Conservation (phyloP, 2,329 filamentous ascomycete genomes). For the Diaporthe sp. region DNA sequence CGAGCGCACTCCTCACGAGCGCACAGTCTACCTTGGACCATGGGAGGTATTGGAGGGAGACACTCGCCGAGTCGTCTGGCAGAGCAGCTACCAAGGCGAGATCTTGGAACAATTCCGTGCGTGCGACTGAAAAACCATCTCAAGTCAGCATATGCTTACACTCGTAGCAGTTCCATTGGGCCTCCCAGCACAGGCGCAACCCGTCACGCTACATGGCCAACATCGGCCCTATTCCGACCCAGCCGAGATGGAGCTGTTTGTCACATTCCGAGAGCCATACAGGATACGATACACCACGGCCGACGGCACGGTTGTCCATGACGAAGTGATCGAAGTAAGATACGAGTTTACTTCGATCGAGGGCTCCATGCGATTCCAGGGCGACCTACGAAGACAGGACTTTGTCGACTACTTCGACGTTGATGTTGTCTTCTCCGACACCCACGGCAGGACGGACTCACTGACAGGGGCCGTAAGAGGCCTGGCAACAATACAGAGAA, state of each 20-base stretch:
- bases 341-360: constrained; percentile 66
- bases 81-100: constrained; percentile 66
- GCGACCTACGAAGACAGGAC: constrained; percentile 62
- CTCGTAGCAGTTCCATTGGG: constrained; percentile 59
- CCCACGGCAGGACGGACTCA: constrained; percentile 61
- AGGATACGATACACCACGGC: constrained; percentile 62
- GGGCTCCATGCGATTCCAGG: constrained; percentile 62
- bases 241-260: constrained; percentile 62
- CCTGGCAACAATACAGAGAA: constrained; percentile 64
- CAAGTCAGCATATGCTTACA: constrained; percentile 37
- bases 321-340: constrained; percentile 61
- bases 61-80: constrained; percentile 65
- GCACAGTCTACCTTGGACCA: constrained; percentile 65
- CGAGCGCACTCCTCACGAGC: constrained; percentile 62
- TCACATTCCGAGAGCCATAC: constrained; percentile 63
- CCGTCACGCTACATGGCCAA: constrained; percentile 63
- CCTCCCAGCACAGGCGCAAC: constrained; percentile 59
- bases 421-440: constrained; percentile 66
- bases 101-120: constrained; percentile 65
- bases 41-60: constrained; percentile 65
- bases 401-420: constrained; percentile 66
- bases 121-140: constrained; percentile 41
- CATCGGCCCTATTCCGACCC: constrained; percentile 65
- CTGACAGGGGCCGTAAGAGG: constrained; percentile 63
- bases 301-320: constrained; percentile 61